Percentiles rank a stretch among this genome's conserved stretches.
phyloP scores from a whole-genome alignment of 2,329 filamentous ascomycete species.

The Exophiala sp. region DNA sequence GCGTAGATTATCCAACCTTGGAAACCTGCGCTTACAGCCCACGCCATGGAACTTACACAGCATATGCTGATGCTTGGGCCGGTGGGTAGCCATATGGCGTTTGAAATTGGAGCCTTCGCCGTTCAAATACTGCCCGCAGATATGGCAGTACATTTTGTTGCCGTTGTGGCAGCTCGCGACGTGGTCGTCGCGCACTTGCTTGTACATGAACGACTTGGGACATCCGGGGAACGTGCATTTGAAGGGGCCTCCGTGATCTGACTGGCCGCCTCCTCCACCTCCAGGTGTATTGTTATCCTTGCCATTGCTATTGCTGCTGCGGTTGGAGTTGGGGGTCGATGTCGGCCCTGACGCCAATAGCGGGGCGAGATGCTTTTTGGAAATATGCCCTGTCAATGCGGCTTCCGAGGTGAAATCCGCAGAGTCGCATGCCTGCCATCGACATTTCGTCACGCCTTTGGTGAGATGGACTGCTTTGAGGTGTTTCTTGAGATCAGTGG shows the following conservation, averaged over 20 bases:
- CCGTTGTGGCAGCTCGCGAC: constrained; percentile 24
- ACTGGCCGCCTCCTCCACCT: too few species aligned
- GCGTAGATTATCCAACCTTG: constrained; percentile 26
- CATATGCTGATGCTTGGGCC: constrained; percentile 28
- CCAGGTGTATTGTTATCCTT: too few species aligned
- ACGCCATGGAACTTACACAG: constrained; percentile 27
- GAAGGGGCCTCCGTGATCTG: constrained; percentile 20
- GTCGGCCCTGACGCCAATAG: constrained; percentile 17
- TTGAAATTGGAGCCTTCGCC: constrained; percentile 29
- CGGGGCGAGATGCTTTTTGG: constrained; percentile 28
- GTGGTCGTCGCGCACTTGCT: constrained; percentile 29
- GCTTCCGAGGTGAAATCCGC: constrained; percentile 28
- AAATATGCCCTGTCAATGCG: constrained; percentile 28
- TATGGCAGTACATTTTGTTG: constrained; percentile 28
- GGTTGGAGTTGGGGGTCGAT: too few species aligned
- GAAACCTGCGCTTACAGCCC: constrained; percentile 28
- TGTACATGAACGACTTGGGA: constrained; percentile 29
- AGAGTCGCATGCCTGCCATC: constrained; percentile 25
- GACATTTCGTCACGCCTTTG: constrained; percentile 26
- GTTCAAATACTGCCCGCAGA: constrained; percentile 28
- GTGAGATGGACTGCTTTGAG: constrained; percentile 26
- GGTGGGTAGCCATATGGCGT: constrained; percentile 28
- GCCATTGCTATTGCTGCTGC: not conserved
- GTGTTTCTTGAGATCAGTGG: constrained; percentile 29
- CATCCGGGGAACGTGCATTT: constrained; percentile 29